phyloP scores from a whole-genome alignment of 1,284 basidiomycete genomes.

The Rhodotorula sp. region DNA sequence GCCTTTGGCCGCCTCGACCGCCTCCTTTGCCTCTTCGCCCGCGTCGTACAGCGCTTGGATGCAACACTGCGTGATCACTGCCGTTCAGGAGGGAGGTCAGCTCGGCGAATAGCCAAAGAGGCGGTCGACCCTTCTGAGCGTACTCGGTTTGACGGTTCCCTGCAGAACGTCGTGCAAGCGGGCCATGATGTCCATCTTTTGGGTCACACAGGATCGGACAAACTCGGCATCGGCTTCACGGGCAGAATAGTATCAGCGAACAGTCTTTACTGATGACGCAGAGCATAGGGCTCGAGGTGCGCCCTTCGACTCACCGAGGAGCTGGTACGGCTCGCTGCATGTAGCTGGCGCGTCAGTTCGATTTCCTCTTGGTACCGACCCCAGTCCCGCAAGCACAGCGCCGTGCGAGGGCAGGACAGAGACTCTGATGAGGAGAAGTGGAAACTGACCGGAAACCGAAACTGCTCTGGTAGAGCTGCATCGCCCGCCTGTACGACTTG shows the following conservation, averaged over 20 bases:
- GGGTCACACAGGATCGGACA: conserved; percentile 65
- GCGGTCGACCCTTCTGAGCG: conserved; percentile 47
- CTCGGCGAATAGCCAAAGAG: too few relatives aligned
- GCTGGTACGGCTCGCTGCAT: conserved; percentile 70
- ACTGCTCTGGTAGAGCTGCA: conserved; percentile 73
- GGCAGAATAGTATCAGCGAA: neutral
- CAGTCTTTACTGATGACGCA: neutral
- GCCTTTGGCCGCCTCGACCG: conserved; percentile 81
- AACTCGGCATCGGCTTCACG: conserved; percentile 77
- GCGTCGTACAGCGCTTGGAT: conserved; percentile 83
- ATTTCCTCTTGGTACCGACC: too few relatives aligned
- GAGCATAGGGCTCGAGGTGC: neutral
- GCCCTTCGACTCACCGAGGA: conserved; percentile 61
- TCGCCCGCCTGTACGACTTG: conserved; percentile 86
- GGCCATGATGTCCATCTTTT: conserved; percentile 70
- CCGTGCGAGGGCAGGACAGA: neutral
- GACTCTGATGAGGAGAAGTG: neutral
- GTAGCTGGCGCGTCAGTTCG: neutral
- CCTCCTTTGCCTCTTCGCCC: conserved; percentile 65
- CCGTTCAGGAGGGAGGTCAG: neutral
- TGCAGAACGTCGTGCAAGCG: conserved; percentile 73
- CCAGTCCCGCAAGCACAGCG: too few relatives aligned
- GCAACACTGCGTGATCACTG: conserved; percentile 96
- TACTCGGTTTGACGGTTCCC: conserved; percentile 82
- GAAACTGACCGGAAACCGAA: conserved; percentile 70